Evolutionary conservation across 2,329 filamentous ascomycete genomes (phyloP), one percentile per base, ranked within the genome.

Genomic region (Talaromyces sp.): DNA sequence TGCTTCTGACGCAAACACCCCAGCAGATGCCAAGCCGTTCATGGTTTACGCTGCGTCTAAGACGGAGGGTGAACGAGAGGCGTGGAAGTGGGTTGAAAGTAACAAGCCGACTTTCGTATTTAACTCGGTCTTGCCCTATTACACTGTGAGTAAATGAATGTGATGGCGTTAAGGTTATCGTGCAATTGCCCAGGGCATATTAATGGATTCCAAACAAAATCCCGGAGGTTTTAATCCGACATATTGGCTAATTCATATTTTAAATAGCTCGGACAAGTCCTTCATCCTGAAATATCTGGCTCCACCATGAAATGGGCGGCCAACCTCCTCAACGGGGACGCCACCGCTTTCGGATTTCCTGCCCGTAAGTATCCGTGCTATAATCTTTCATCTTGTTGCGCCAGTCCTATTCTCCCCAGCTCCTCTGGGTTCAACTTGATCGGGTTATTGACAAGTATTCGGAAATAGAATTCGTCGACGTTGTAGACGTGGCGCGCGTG

Each of bases 401-500:
- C 41, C 10, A 21, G 19, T 43, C 41, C 41, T 43, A 43, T 43
- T 43, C 26, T 19, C 56, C 17, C 46, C 46, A 29, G 31, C 54
- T n/a, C 54, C 54, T 60, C 32, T 29, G 46, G 8, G 19, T 29
- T 29, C 29, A 14, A 43, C 29, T 35, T 17, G 13, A 57, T 35
- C n/a, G 24, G 26, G 14, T 38, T 6, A 56, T 35, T 60, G 31
- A 60, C 11, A 11, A 27, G 38, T 50, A 14, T 56, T 3, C 35
- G 43, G 17, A n/a, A 41, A 35, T n/a, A 82, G 76, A 71, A 66
- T 77, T 70, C 66, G 68, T 81, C 35, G 71, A 81, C 65, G 74
- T 80, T 0, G 69, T 77, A 6, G 82, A 85, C 56, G 66, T 67
- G 4, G 82, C 80, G 0, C 70, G 78, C 0, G 66, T 86, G 0